Percentiles rank a stretch among this genome's conserved stretches.
These are phyloP conservation scores for Phytopythium oedochilum DNA, from an alignment of 352 stramenopile genomes.

Conservation along the genomic window DNA sequence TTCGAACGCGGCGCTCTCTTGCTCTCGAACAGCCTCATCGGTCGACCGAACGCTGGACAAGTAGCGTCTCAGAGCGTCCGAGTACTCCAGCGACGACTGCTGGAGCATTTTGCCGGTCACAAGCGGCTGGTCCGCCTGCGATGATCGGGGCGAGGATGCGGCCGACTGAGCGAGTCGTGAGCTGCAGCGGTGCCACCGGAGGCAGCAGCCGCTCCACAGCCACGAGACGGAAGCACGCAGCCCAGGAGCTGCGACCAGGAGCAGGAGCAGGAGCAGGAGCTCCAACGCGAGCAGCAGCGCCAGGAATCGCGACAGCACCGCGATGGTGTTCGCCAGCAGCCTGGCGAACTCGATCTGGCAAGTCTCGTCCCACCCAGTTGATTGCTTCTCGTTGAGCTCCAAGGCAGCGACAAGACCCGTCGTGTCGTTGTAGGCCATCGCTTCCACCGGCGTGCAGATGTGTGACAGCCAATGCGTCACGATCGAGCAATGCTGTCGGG, in stretches of 20 bases:
- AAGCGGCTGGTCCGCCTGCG: not conserved
- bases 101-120: not conserved
- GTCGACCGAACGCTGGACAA: conserved; percentile 10
- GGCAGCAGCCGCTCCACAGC: conserved; percentile 6
- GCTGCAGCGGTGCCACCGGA: not conserved
- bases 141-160: not conserved
- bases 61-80: conserved; percentile 12
- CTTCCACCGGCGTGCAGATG: conserved; percentile 9
- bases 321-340: conserved; percentile 9
- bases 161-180: not conserved
- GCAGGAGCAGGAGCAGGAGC: conserved; percentile 16
- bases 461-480: conserved; percentile 26
- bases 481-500: conserved; percentile 15
- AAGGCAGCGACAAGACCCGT: not conserved
- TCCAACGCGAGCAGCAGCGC: conserved; percentile 18
- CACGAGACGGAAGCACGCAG: conserved; percentile 3
- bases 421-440: not conserved
- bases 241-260: conserved; percentile 12
- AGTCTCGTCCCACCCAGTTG: conserved; percentile 10
- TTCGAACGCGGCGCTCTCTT: conserved; percentile 14
- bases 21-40: conserved; percentile 2
- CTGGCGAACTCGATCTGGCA: conserved; percentile 21
- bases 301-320: conserved; percentile 13
- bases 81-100: conserved; percentile 11
- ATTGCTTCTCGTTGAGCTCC: not conserved